Evolutionary conservation across 1,284 basidiomycete genomes (phyloP).

Genomic region (Fomitopsis betulina): DNA sequence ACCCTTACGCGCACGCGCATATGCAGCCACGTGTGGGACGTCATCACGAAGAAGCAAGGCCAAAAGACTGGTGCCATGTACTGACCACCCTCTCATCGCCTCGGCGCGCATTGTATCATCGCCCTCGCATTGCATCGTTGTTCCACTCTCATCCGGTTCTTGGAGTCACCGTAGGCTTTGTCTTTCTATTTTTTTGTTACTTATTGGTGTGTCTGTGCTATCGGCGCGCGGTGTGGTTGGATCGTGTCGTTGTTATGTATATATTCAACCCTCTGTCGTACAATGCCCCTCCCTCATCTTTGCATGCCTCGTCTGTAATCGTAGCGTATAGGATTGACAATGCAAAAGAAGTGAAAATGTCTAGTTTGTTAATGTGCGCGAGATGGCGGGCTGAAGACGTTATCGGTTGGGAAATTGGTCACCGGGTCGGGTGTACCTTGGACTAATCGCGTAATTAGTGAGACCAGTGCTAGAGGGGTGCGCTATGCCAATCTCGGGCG

Average conservation of each 20-base stretch:
- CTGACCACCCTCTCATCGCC: background rate
- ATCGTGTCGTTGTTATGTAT: constrained; percentile 18
- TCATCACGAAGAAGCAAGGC: constrained; percentile 8
- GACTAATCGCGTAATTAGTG: background rate
- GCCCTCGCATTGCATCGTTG: constrained; percentile 13
- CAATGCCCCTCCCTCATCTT: constrained; percentile 9
- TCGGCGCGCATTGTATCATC: constrained; percentile 19
- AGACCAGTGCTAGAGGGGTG: background rate
- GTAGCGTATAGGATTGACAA: constrained; percentile 25
- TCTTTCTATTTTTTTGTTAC: constrained; percentile 21
- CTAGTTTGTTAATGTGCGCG: background rate
- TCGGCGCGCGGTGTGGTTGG: constrained; percentile 10
- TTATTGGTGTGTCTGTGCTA: constrained; percentile 21
- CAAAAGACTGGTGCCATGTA: constrained; percentile 4
- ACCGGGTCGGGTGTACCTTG: background rate
- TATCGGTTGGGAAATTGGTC: background rate
- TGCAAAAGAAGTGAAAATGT: constrained; percentile 18
- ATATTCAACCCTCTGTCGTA: constrained; percentile 21
- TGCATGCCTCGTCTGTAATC: constrained; percentile 24
- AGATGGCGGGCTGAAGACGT: background rate
- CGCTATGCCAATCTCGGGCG: background rate
- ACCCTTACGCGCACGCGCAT: constrained; percentile 2
- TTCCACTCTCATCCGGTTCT: constrained; percentile 16
- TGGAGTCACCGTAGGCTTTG: constrained; percentile 16
- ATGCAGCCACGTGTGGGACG: constrained; percentile 3